Conservation (phyloP, 2,329 filamentous ascomycete genomes). For the Aspergillus brunneoviolaceus region DNA sequence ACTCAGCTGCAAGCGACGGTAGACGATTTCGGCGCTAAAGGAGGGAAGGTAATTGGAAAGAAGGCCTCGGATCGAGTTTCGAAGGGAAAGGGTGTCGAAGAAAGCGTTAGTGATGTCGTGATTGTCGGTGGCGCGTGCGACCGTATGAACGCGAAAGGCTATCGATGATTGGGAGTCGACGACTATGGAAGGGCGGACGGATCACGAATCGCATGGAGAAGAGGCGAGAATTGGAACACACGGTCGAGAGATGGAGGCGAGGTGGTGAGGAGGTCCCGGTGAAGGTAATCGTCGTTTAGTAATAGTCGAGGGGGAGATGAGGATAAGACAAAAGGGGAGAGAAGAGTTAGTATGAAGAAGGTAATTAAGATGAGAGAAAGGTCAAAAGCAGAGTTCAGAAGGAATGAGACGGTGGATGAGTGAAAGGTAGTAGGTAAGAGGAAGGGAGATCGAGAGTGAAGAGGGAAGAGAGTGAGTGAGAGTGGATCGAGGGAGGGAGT, state of each 20-base stretch:
- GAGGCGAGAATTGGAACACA: not conserved
- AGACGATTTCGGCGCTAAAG: not conserved
- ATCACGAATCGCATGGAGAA: conserved; percentile 27
- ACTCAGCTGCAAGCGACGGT: not conserved
- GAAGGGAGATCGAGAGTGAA: conserved; percentile 12
- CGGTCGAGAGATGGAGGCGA: not conserved
- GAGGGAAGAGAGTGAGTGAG: conserved; percentile 9
- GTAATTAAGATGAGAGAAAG: conserved; percentile 15
- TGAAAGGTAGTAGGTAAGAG: not conserved
- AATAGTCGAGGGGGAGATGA: conserved; percentile 3
- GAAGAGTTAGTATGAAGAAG: conserved; percentile 12
- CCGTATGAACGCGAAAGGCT: conserved; percentile 21
- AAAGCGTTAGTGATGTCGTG: conserved; percentile 14
- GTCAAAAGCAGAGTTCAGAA: not conserved
- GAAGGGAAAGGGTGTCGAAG: conserved; percentile 1
- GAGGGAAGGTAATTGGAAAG: not conserved
- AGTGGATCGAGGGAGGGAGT: conserved; percentile 15
- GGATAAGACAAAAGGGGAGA: conserved; percentile 12
- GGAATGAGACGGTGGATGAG: conserved; percentile 3
- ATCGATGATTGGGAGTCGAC: conserved; percentile 23
- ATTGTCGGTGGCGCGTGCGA: conserved; percentile 26
- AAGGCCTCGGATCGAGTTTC: not conserved
- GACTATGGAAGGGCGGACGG: conserved; percentile 18
- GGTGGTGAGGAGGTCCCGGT: conserved; percentile 4
- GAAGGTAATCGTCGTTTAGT: conserved; percentile 5